A percentile compares a stretch with the other conserved stretches of the same genome.
Evolutionary conservation across 257 asterid genomes (phyloP).

Genomic region (Jaltomata sinuosa): DNA sequence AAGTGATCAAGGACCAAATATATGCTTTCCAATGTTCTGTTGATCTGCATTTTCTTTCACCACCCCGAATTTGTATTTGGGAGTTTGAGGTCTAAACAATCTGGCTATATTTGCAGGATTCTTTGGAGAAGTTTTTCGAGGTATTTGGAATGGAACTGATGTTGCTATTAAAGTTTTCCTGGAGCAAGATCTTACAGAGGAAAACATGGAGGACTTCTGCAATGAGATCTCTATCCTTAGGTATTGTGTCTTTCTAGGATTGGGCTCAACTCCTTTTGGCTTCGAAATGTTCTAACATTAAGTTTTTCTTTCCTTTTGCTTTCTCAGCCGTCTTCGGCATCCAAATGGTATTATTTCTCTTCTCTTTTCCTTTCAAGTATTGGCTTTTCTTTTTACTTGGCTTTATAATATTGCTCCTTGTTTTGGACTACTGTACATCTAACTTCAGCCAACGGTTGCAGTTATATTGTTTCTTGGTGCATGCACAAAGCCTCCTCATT

Average conservation of each 20-base stretch:
- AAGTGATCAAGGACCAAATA: background rate
- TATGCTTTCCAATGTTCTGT: background rate
- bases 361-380: conserved; percentile 4
- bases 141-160: conserved; percentile 95
- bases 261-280: conserved; percentile 1
- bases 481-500: conserved; percentile 86
- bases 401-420: background rate
- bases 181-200: conserved; percentile 98
- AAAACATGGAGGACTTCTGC: conserved; percentile 99
- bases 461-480: conserved; percentile 97
- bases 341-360: conserved; percentile 86
- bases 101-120: conserved; percentile 45
- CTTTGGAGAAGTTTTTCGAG: conserved; percentile 98
- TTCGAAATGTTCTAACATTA: conserved; percentile 25
- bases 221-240: conserved; percentile 92
- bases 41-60: background rate
- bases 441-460: conserved; percentile 22
- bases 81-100: background rate
- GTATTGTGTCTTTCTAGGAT: conserved; percentile 23
- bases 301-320: conserved; percentile 14
- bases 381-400: background rate
- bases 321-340: conserved; percentile 92
- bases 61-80: background rate
- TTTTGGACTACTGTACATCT: background rate
- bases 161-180: conserved; percentile 95